Evolutionary conservation across 1,284 basidiomycete genomes (phyloP), one percentile per base, ranked within the genome.

Genomic region (Cystobasidiaceae sp.): DNA sequence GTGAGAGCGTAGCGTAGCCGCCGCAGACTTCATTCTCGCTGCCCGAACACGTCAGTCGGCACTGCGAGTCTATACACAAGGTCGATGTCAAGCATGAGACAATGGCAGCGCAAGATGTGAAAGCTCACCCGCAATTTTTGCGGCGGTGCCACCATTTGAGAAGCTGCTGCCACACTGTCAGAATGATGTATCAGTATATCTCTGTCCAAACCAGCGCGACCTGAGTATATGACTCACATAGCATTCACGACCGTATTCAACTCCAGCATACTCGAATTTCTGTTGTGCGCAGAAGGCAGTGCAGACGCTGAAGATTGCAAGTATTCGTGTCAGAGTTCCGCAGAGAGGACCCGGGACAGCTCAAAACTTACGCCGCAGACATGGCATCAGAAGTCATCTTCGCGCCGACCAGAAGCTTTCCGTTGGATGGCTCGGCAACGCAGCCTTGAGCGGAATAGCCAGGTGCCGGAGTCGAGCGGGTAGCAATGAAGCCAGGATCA

Each of bases 191-290:
- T 28, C 9, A 11, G 7, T n/a, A 23, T 6, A 37, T 33, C 6
- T 28, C 9, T 39, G 32, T 11, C 9, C 13, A 25, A 13, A 33
- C 19, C 19, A 13, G 2, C 8, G 39, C 23, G n/a, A n/a, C 25
- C 17, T 37, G 27, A 21, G 15, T 44, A 44, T 11, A 19, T 2
- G 4, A 37, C 59, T 25, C 28, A 50, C 33, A 43, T 51, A 48
- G 37, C 59, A 56, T 45, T 66, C 63, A 32, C 17, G 27, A 9
- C 60, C 59, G 39, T 69, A 69, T 46, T 61, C 62, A 25, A 61
- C 23, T 13, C 66, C 66, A 13, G 61, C 56, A 48, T 52, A 61
- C 9, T 51, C n/a, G 66, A 57, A 67, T 2, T 46, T 46, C 28
- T 54, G 39, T 2, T 37, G 28, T 4, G 19, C 15, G 43, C 68